Evolutionary conservation across 2,329 filamentous ascomycete species (phyloP), one percentile per base, ranked within the genome.

Genomic region (Xylaria sp.): DNA sequence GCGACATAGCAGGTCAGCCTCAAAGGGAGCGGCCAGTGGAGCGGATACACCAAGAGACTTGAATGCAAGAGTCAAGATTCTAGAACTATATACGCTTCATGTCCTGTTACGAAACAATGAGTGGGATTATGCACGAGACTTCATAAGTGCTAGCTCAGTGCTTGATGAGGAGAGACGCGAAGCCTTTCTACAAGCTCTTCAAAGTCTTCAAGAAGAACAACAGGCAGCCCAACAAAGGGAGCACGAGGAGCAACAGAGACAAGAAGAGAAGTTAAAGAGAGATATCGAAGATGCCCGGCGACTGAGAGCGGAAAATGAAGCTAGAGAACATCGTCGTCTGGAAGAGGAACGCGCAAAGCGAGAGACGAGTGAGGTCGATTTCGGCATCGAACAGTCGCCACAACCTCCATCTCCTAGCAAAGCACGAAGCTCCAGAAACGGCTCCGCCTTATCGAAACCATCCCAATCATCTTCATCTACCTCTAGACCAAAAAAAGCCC

Each of bases 51-150:
- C 94, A 0, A 90, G 93, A 71, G 94, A 97, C 78, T 88, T 97
- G 44, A 91, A 92, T 74, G 90, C 93, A 4, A 88, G 94, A 55
- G 90, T 98, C 72, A 97, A 97, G 83, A 92, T 99, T 51, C 88
- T 99, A 60, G 96, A 99, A 82, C 86, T 99, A 9, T 99, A 98
- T 80, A 97, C 94, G 0, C 87, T 99, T 4, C 96, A 99, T 78
- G 93, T 98, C 8, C 88, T 99, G n/a, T 90, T 95, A 5, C 88
- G 94, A 63, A 98, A 98, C 75, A 90, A 93, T 65, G 94, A 98
- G 82, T 99, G 96, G 96, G 93, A 97, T 68, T 98, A 98, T 76
- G 94, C 96, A 3, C 89, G 90, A 69, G 93, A 97, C 75, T 98
- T 98, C 80, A 97, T 98, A 77, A 89, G 87, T 76, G 89, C 94